Evolutionary conservation across 2,329 filamentous ascomycete species (phyloP).

Genomic region (Penicillium sclerotigenum): DNA sequence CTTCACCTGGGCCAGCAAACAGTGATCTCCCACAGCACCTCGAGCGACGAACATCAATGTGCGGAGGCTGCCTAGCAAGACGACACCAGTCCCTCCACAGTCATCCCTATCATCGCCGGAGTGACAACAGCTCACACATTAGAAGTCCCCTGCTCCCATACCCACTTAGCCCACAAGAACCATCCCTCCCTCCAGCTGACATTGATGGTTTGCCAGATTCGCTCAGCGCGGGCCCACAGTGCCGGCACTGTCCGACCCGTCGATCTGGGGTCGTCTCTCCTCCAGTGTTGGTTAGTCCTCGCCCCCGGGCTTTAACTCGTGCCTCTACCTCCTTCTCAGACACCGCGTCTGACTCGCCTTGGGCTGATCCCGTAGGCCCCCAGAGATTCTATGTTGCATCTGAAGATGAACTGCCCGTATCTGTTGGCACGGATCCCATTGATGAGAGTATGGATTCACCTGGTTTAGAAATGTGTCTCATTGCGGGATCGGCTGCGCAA

Average conservation of each 20-base stretch:
- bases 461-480: not conserved
- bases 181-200: too few relatives aligned
- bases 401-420: not conserved
- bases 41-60: not conserved
- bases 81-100: not conserved
- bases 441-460: not conserved
- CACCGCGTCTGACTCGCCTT: not conserved
- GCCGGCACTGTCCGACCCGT: not conserved
- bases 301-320: not conserved
- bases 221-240: not conserved
- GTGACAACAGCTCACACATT: not conserved
- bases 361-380: not conserved
- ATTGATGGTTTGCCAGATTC: not conserved
- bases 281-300: not conserved
- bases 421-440: not conserved
- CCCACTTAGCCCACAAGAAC: not conserved
- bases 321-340: not conserved
- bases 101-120: not conserved
- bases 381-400: not conserved
- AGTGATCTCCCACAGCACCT: not conserved
- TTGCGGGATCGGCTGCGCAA: not conserved
- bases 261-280: not conserved
- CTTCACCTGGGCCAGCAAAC: not conserved
- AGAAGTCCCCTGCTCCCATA: not conserved
- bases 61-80: not conserved